Base-by-base conservation (phyloP, 139 green algal genomes). In the Zygnema circumcarinatum region DNA sequence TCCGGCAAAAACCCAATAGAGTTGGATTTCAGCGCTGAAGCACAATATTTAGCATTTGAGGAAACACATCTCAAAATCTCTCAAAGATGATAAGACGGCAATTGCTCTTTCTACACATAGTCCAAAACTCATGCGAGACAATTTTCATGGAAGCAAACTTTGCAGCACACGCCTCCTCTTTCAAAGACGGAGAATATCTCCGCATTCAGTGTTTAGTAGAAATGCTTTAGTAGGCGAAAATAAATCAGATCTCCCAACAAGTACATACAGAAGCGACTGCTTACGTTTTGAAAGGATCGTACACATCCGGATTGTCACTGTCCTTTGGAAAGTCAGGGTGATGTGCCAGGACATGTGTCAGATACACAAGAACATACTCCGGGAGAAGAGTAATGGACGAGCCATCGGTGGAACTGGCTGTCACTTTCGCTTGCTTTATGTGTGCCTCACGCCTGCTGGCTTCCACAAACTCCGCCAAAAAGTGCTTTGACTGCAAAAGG, bases 261-360 rank as follows among this genome's bases (percentile, higher is more conserved):
- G n/a, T n/a, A n/a, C n/a, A n/a, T n/a, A n/a, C n/a, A n/a, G n/a
- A n/a, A n/a, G n/a, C n/a, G n/a, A n/a, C n/a, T n/a, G n/a, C 69
- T 78, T 41, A 78, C 69, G 16, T 16, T 39, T 39, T 78, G 16
- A 84, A 36, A 7, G 76, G 76, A 33, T 84, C 76, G 22, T 84
- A 84, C 16, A 32, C 31, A 29, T 33, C 40, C 1, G 33, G 25
- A 36, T 31, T 36, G 41, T 54, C 39, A 7, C 67, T 36, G 25
- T 1, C 39, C 22, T 68, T 84, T 22, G 95, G 95, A 79, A 94
- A 96, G 88, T 98, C 95, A 0, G 95, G 95, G 83, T 98, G 95
- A 78, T 97, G 94, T 1, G 93, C 95, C 62, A 98, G 91, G 3
- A 96, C 76, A 87, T 95, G 95, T 1, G 97, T 38, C 39, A 95